A percentile compares a stretch with the other conserved stretches of the same genome.
These are phyloP conservation scores for Colletotrichum godetiae DNA, from an alignment of 2,329 filamentous ascomycete species.

Conservation along the genomic window DNA sequence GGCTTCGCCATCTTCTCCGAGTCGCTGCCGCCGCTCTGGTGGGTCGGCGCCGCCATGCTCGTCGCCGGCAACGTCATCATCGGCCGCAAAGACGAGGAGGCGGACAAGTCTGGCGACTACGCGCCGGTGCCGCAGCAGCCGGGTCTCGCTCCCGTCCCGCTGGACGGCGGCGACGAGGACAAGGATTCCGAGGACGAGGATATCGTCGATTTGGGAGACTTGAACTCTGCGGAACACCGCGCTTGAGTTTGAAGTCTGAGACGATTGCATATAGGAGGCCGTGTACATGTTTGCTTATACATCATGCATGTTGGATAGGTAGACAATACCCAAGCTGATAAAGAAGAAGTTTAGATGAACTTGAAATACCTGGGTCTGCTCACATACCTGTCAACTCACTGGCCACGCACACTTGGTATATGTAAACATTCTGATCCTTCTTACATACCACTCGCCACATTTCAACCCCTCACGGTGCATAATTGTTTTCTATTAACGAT, in stretches of 20 bases:
- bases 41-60: slow-evolving; percentile 77
- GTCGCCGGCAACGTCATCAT: slow-evolving; percentile 84
- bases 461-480: too few species aligned
- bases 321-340: background rate
- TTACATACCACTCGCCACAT: too few species aligned
- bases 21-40: slow-evolving; percentile 78
- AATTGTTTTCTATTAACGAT: too few species aligned
- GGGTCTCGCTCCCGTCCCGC: slow-evolving; percentile 5
- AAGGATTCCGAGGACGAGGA: slow-evolving; percentile 47
- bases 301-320: background rate
- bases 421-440: too few species aligned
- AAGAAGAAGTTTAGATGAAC: background rate
- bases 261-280: background rate
- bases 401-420: too few species aligned
- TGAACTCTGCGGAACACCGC: slow-evolving; percentile 24
- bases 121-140: slow-evolving; percentile 43
- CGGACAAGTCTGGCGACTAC: slow-evolving; percentile 43
- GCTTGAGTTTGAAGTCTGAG: background rate
- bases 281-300: background rate
- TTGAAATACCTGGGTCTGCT: background rate
- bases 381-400: background rate
- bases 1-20: slow-evolving; percentile 79
- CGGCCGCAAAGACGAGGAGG: slow-evolving; percentile 72
- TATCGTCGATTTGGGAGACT: slow-evolving; percentile 47
- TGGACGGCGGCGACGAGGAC: slow-evolving; percentile 29